phyloP scores from a whole-genome alignment of 2,329 filamentous ascomycete species.

The Nemania sp. region DNA sequence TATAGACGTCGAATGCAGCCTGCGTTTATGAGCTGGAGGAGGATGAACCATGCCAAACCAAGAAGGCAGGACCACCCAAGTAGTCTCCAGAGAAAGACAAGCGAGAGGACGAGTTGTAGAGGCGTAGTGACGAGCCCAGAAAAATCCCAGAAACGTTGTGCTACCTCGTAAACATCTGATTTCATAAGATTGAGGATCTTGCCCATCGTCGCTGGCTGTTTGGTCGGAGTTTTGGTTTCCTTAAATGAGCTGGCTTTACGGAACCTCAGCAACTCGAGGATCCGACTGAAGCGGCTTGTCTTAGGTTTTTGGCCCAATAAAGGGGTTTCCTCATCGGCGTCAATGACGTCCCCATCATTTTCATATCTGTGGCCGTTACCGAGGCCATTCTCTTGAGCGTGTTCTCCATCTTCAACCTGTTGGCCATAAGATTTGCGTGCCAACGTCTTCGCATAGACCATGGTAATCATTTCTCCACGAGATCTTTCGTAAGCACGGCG shows the following conservation, averaged over 20 bases:
- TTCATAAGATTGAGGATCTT: slow-evolving; percentile 92
- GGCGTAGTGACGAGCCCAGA: slow-evolving; percentile 80
- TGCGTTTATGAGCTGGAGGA: slow-evolving; percentile 77
- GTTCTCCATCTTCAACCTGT: slow-evolving; percentile 49
- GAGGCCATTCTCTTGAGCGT: slow-evolving; percentile 37
- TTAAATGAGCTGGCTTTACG: slow-evolving; percentile 39
- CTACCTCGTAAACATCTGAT: slow-evolving; percentile 83
- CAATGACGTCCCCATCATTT: background rate
- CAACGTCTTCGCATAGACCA: slow-evolving; percentile 83
- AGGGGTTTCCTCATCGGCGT: slow-evolving; percentile 42
- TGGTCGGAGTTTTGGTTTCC: slow-evolving; percentile 48
- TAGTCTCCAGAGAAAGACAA: slow-evolving; percentile 79
- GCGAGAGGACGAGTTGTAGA: slow-evolving; percentile 78
- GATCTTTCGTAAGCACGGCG: slow-evolving; percentile 86
- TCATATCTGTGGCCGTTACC: slow-evolving; percentile 12
- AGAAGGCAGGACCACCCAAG: slow-evolving; percentile 84
- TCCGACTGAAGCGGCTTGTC: slow-evolving; percentile 46
- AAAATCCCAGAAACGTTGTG: slow-evolving; percentile 90
- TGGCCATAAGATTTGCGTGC: slow-evolving; percentile 69
- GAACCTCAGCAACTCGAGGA: slow-evolving; percentile 47
- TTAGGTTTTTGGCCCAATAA: slow-evolving; percentile 40
- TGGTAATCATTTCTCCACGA: slow-evolving; percentile 86
- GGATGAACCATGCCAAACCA: slow-evolving; percentile 75
- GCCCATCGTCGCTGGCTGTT: slow-evolving; percentile 81
- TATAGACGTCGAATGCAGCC: slow-evolving; percentile 75